These are phyloP conservation scores for Epichloe hybrida DNA, from an alignment of 2,329 filamentous ascomycete genomes.

Conservation along the genomic window DNA sequence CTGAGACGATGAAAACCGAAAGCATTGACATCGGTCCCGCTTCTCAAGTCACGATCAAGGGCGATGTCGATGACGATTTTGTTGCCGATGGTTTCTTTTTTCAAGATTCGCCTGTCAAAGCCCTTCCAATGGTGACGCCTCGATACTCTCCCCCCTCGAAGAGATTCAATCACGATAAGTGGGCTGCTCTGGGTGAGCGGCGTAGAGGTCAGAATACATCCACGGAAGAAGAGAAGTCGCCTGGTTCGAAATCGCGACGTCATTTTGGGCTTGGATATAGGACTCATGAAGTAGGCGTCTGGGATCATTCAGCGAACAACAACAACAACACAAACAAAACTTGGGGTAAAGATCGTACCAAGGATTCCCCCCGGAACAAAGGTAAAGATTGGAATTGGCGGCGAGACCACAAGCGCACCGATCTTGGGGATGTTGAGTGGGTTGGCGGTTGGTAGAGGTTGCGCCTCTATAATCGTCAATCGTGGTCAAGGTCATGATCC, in stretches of 20 bases:
- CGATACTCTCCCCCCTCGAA: slow-evolving; percentile 58
- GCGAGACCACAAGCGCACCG: slow-evolving; percentile 43
- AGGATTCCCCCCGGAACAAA: slow-evolving; percentile 43
- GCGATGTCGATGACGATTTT: slow-evolving; percentile 48
- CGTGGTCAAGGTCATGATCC: slow-evolving; percentile 39
- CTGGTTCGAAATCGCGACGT: slow-evolving; percentile 36
- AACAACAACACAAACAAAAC: slow-evolving; percentile 11
- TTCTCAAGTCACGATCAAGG: slow-evolving; percentile 24
- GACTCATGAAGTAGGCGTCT: slow-evolving; percentile 33
- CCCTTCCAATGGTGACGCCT: slow-evolving; percentile 24
- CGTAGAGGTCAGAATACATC: slow-evolving; percentile 51
- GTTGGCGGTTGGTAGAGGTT: slow-evolving; percentile 74
- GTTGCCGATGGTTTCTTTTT: slow-evolving; percentile 65
- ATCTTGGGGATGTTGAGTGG: slow-evolving; percentile 78
- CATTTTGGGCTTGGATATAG: slow-evolving; percentile 33
- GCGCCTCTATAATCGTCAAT: slow-evolving; percentile 37
- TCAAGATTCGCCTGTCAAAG: slow-evolving; percentile 43
- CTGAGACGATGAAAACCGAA: slow-evolving; percentile 12
- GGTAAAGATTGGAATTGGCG: slow-evolving; percentile 49
- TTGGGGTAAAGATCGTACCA: slow-evolving; percentile 31
- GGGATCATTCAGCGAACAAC: slow-evolving; percentile 29
- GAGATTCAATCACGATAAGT: slow-evolving; percentile 60
- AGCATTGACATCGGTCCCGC: slow-evolving; percentile 9
- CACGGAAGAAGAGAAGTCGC: slow-evolving; percentile 36
- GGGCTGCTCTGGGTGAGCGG: slow-evolving; percentile 75